Evolutionary conservation across 352 stramenopile species (phyloP).

Genomic region (Pythium sp.): DNA sequence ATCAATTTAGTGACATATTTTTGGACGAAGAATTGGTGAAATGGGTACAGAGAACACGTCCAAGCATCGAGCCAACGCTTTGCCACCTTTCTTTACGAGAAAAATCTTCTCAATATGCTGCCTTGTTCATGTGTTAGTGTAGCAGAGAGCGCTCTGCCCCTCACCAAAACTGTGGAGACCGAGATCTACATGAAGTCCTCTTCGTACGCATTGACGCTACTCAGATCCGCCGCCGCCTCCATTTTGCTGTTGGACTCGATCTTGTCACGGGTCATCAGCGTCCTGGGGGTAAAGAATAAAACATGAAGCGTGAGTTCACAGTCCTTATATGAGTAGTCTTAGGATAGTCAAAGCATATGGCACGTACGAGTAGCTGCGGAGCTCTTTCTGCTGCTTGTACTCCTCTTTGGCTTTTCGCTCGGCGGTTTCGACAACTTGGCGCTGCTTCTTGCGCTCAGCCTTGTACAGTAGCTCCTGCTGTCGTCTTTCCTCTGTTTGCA

Average conservation of each 20-base stretch:
- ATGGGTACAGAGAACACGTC: not conserved
- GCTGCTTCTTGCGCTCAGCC: conserved; percentile 65
- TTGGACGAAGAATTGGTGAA: not conserved
- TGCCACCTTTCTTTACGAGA: not conserved
- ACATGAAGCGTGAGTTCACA: not conserved
- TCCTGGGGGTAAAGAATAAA: conserved; percentile 20
- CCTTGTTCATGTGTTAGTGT: not conserved
- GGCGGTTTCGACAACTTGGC: conserved; percentile 45
- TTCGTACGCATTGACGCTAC: conserved; percentile 57
- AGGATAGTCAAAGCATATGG: not conserved
- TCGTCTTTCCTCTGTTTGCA: conserved; percentile 47
- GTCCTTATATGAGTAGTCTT: not conserved
- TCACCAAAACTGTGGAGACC: not conserved
- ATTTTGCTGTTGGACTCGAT: conserved; percentile 42
- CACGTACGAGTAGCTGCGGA: conserved; percentile 73
- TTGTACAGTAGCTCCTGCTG: conserved; percentile 74
- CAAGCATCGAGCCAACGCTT: not conserved
- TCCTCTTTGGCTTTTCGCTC: conserved; percentile 54
- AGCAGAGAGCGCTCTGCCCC: not conserved
- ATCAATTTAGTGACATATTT: not conserved
- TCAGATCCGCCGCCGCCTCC: conserved; percentile 11
- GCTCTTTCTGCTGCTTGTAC: conserved; percentile 70
- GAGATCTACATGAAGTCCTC: conserved; percentile 73
- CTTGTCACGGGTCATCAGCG: conserved; percentile 64
- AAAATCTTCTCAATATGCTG: not conserved